Base-by-base conservation (phyloP, 1,284 basidiomycete genomes). In the Fistulinella staudtii region DNA sequence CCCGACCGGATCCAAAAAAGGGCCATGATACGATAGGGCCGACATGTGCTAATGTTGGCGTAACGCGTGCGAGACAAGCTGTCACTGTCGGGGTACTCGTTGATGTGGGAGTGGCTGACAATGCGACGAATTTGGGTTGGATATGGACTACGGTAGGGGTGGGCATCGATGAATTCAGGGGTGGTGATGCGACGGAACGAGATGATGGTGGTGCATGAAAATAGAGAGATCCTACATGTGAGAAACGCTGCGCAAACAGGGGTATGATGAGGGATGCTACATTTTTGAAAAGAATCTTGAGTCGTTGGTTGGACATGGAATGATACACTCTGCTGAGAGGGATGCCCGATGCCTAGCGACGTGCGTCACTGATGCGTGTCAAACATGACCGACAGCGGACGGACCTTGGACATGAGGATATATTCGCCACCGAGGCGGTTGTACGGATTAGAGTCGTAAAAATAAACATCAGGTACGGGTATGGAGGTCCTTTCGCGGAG, bases 1-100 rank as follows among this genome's bases (percentile, higher is more conserved):
- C 87, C 27, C 88, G 75, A 53, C 82, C 79, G 8, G 83, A 83
- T 34, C 87, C 87, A 60, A 90, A 90, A 72, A 90, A 90, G 1
- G 87, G 83, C 86, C 88, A 90, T 3, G 86, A 88, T 44, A 90
- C 77, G 56, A 90, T 89, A 7, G 83, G 82, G 2, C 86, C 86
- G 30, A 89, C 71, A 44, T 82, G 69, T 1, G 22, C 53, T 59
- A 51, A 10, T 41, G 42, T 15, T 11, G 51, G 38, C 3, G 42
- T 29, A 15, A 25, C 53, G 21, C 42, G 51, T 35, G 42, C n/a
- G 21, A 25, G 20, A 36, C 36, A 6, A 8, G 28, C 33, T 0
- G n/a, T 15, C 27, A 25, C 33, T 14, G 38, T 39, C 5, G 51
- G 36, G 2, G 47, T 51, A 17, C 24, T 38, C 8, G 28, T 43